A percentile compares a stretch with the other conserved stretches of the same genome.
Conservation (phyloP, 495 filamentous ascomycete genomes). For the Hyaloscypha hepaticicola region DNA sequence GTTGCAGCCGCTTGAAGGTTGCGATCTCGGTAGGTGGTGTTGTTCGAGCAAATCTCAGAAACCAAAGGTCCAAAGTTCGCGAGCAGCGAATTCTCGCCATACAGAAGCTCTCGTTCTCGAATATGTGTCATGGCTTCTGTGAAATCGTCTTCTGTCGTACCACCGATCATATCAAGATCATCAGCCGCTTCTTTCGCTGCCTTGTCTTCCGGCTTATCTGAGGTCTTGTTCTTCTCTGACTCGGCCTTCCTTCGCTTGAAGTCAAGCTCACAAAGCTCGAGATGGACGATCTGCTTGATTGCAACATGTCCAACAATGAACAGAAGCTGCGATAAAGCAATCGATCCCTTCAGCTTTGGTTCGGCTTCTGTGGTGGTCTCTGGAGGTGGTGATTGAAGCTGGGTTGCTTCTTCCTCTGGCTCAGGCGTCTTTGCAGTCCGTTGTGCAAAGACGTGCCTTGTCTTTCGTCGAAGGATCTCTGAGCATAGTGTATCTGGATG, state of each 20-base stretch:
- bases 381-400: slow-evolving; percentile 19
- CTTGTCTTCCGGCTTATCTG: slow-evolving; percentile 48
- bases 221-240: slow-evolving; percentile 71
- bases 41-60: slow-evolving; percentile 90
- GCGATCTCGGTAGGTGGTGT: slow-evolving; percentile 81
- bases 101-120: slow-evolving; percentile 89
- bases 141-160: slow-evolving; percentile 98
- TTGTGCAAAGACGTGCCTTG: slow-evolving; percentile 69
- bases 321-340: slow-evolving; percentile 83
- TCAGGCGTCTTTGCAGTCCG: slow-evolving; percentile 32
- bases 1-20: slow-evolving; percentile 90
- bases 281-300: slow-evolving; percentile 98
- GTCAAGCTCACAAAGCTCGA: slow-evolving; percentile 95
- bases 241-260: slow-evolving; percentile 96
- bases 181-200: slow-evolving; percentile 63
- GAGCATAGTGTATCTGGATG: slow-evolving; percentile 94
- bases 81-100: slow-evolving; percentile 79
- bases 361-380: slow-evolving; percentile 25
- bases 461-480: slow-evolving; percentile 85
- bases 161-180: slow-evolving; percentile 93
- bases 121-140: slow-evolving; percentile 94
- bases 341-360: slow-evolving; percentile 59
- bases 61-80: slow-evolving; percentile 88
- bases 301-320: slow-evolving; percentile 97
- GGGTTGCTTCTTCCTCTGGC: slow-evolving; percentile 30